Evolutionary conservation across 1,284 basidiomycete genomes (phyloP).

Genomic region (Leccinum glutinopallens): DNA sequence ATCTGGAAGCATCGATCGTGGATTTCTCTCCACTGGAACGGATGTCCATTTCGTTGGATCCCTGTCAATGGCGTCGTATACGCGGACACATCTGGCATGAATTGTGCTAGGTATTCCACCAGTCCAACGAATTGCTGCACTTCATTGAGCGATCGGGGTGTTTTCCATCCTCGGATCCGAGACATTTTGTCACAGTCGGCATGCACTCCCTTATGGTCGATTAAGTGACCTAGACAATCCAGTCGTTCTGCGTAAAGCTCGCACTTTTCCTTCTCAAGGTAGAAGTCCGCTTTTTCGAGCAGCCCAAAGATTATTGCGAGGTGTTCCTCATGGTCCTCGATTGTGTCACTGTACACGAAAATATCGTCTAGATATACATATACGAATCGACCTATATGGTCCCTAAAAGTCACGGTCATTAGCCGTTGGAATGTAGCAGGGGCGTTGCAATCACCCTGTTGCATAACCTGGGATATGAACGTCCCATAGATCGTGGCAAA

Average conservation of each 20-base stretch:
- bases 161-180: neutral
- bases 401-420: slow-evolving; percentile 36
- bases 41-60: no score
- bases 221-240: slow-evolving; percentile 31
- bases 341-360: neutral
- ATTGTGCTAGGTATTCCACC: no score
- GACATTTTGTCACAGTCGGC: slow-evolving; percentile 25
- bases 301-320: slow-evolving; percentile 28
- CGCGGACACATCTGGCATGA: no score
- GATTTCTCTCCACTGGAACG: no score
- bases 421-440: slow-evolving; percentile 37
- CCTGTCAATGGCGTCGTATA: no score
- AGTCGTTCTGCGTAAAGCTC: neutral
- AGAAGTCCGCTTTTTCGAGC: slow-evolving; percentile 30
- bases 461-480: slow-evolving; percentile 33
- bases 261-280: slow-evolving; percentile 16
- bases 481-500: slow-evolving; percentile 21
- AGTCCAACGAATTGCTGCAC: no score
- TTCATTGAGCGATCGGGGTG: neutral
- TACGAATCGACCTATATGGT: slow-evolving; percentile 32
- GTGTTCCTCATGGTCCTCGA: slow-evolving; percentile 16
- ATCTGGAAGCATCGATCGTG: no score
- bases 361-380: slow-evolving; percentile 5
- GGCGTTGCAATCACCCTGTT: slow-evolving; percentile 39
- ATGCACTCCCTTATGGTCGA: slow-evolving; percentile 34